Base-by-base conservation (phyloP, 1,139 yeast species). In the Yamadazyma membranifaciens region DNA sequence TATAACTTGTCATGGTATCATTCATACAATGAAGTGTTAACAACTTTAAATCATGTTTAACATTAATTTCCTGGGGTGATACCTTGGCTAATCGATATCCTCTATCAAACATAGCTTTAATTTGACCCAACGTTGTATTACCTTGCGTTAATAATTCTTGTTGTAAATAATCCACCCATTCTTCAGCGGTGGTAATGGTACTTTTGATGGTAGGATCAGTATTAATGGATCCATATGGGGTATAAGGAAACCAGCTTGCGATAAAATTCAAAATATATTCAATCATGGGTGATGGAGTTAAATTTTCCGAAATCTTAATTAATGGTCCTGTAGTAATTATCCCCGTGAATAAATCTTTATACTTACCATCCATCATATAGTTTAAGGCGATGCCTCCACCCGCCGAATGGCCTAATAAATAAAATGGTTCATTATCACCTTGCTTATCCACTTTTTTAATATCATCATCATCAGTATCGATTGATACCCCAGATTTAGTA, bases 371-470 rank as follows among this genome's bases (percentile, higher is more conserved):
- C 3, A 49, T 36, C 39, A 51, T 48, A 41, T 57, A 57, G 20
- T 48, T 48, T 15, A 57, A 43, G 2, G 52, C 53, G 3, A 57
- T 45, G 1, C 56, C 56, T 1, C 60, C 61, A 1, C 62, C 62
- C 43, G 57, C 56, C 28, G 57, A 55, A 39, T 57, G 60, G 2
- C 56, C 60, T 6, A 54, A 36, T 17, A 57, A 37, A 33, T 48
- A 45, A 13, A 47, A 33, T 3, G 46, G 40, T 14, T 29, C 14
- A 14, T 44, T 16, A 12, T 38, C 27, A 20, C 5, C 24, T 20
- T 20, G 7, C 5, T 20, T 20, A 4, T 25, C 33, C 25, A 6
- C 16, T 13, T 9, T 6, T 9, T 33, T 17, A 11, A 4, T 11
- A 4, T 15, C 29, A 20, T 12, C 22, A 11, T n/a, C 30, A 46